Percentiles rank a stretch among this genome's conserved stretches.
phyloP scores from a whole-genome alignment of 2,329 filamentous ascomycete genomes.

The Sordariomycetes sp. region DNA sequence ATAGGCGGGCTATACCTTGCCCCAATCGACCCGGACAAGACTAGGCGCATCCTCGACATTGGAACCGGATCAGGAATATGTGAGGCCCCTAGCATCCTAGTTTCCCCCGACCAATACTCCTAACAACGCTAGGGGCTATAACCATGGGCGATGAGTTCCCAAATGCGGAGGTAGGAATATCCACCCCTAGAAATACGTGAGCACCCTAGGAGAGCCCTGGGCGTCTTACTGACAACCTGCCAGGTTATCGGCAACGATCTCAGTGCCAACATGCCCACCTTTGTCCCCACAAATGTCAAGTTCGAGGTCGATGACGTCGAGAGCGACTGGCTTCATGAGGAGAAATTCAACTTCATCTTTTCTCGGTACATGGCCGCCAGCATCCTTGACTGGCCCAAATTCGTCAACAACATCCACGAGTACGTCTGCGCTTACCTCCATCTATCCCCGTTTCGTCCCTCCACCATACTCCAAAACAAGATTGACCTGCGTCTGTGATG shows the following conservation, averaged over 20 bases:
- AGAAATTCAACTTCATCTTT: slow-evolving; percentile 24
- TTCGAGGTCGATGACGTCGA: slow-evolving; percentile 56
- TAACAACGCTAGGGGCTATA: slow-evolving; percentile 17
- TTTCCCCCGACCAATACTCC: neutral
- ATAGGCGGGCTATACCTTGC: slow-evolving; percentile 13
- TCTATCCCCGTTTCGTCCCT: neutral
- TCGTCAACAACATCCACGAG: slow-evolving; percentile 12
- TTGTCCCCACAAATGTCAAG: slow-evolving; percentile 46
- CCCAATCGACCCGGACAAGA: slow-evolving; percentile 13
- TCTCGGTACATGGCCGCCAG: slow-evolving; percentile 17
- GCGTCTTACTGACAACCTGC: slow-evolving; percentile 18
- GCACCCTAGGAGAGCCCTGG: slow-evolving; percentile 16
- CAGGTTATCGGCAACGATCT: slow-evolving; percentile 16
- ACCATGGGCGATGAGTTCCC: slow-evolving; percentile 20
- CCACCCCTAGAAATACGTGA: neutral
- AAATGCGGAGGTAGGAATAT: slow-evolving; percentile 6
- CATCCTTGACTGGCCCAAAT: slow-evolving; percentile 17
- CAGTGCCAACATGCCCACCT: slow-evolving; percentile 36
- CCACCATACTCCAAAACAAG: too few relatives aligned
- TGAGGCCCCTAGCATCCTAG: neutral
- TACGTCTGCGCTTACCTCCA: slow-evolving; percentile 2
- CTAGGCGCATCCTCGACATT: slow-evolving; percentile 23
- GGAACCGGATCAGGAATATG: slow-evolving; percentile 16
- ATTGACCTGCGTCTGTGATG: too few relatives aligned
- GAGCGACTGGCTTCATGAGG: slow-evolving; percentile 27